Base-by-base conservation (phyloP, 306 rosid species). In the Cicer pinnatifidum region DNA sequence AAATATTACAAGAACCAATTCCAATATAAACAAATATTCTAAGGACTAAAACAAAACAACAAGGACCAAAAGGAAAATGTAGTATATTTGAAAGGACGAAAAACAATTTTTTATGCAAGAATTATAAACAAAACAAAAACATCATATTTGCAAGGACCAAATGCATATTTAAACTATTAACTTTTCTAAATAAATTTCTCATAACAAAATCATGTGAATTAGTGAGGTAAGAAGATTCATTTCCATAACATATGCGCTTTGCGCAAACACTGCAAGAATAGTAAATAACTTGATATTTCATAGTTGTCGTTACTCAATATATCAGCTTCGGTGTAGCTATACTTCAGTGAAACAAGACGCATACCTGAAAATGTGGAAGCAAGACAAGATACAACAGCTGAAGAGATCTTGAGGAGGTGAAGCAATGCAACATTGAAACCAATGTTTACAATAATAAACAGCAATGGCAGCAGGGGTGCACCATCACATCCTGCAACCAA, bases 281-380 rank as follows among this genome's bases (percentile, higher is more conserved):
- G 45, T 69, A 28, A 59, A 59, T 15, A 0, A 40, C 39, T 44
- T 56, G 1, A 11, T 12, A 20, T 40, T 41, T 71, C 28, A 11
- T 40, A 11, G 67, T n/a, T 57, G 56, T 44, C 11, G 10, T 51
- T 51, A 51, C 23, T 1, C 20, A 15, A 51, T 51, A 50, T 60
- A 20, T 57, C 16, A 12, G 16, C 70, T 19, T 47, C 44, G 47
- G 7, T 7, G 35, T 33, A 50, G 65, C 60, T 41, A 37, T 50
- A 1, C 4, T 53, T 35, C 9, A 19, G 8, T 33, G 51, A 67
- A 72, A 80, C 45, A 72, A 67, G 16, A 17, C 1, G 51, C 75
- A 52, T 84, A 92, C 98, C 98, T 82, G 95, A 87, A 83, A 92
- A 88, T 47, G 98, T 92, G 43, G 97, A 87, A 69, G 98, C 97